A percentile compares a stretch with the other conserved stretches of the same genome.
Conservation (phyloP, 2,329 filamentous ascomycete genomes). For the Penicillium thymicola region DNA sequence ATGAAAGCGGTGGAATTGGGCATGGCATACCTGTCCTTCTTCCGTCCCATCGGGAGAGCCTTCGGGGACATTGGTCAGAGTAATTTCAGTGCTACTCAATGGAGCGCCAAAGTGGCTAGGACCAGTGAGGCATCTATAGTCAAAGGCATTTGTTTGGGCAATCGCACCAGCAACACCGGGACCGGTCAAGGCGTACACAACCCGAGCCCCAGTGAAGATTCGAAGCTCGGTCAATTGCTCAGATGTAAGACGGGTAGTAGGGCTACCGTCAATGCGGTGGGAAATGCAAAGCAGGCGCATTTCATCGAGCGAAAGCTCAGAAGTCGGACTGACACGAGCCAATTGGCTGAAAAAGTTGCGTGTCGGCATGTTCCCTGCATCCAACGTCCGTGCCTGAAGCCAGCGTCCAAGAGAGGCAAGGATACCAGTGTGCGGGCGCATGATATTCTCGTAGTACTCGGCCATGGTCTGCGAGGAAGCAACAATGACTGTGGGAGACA, state of each 20-base stretch:
- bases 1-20: neutral
- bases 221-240: conserved; percentile 74
- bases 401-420: conserved; percentile 67
- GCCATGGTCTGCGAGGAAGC: conserved; percentile 71
- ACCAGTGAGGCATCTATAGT: conserved; percentile 63
- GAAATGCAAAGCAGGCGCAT: conserved; percentile 78
- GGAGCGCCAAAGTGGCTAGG: conserved; percentile 77
- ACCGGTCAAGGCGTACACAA: conserved; percentile 81
- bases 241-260: conserved; percentile 63
- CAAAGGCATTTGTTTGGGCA: conserved; percentile 81
- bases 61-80: conserved; percentile 50
- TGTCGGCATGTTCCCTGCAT: conserved; percentile 70
- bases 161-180: conserved; percentile 83
- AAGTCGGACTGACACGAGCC: conserved; percentile 37
- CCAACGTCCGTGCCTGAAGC: conserved; percentile 66
- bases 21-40: conserved; percentile 59
- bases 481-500: conserved; percentile 79
- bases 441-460: conserved; percentile 62
- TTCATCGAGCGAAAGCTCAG: conserved; percentile 55
- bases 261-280: conserved; percentile 63
- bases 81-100: conserved; percentile 73
- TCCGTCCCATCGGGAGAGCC: conserved; percentile 39
- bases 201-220: conserved; percentile 72
- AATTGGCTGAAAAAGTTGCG: conserved; percentile 57
- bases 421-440: conserved; percentile 57